Evolutionary conservation across 2,329 filamentous ascomycete genomes (phyloP), one percentile per base, ranked within the genome.

Genomic region (Colletotrichum tofieldiae): DNA sequence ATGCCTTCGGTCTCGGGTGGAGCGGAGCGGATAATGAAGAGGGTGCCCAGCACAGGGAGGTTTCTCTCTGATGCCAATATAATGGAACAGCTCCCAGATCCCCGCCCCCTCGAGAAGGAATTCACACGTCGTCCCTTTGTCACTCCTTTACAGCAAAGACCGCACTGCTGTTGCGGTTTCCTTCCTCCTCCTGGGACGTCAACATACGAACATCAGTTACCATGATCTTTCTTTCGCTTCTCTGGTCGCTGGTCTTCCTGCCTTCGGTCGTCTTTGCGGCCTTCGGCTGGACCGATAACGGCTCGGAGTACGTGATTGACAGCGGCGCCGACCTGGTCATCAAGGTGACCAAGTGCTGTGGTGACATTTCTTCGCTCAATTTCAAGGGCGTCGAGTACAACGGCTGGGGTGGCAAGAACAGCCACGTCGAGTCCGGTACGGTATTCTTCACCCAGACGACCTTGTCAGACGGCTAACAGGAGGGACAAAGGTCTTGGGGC

Each of bases 221-320:
- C 5, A 80, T 80, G 79, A 66, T 80, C 66, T 56, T 81, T 5
- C 58, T 81, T 29, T 71, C 75, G 5, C 63, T 77, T 26, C 59
- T 80, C 23, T 77, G 73, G 47, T 71, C 77, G n/a, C 71, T 77
- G 52, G 77, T 76, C 59, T 75, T 74, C 75, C 79, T 68, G 74
- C 78, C 75, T 39, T 76, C 77, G 14, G 75, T 72, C 47, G 82
- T 78, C 29, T 76, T 79, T 5, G 83, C 82, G 43, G 80, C 78
- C 8, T 84, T 81, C 77, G 83, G 83, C 32, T 84, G 81, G 74
- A 81, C 78, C 1, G 82, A 84, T 32, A 77, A 80, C 62, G 81
- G 78, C 32, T 79, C 76, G 45, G 81, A 82, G 71, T 84, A 82
- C 72, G 79, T 82, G n/a, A 81, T 83, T 47, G 82, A 79, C 71